Percentiles rank a stretch among this genome's conserved stretches.
These are phyloP conservation scores for Neonothopanus nambi DNA, from an alignment of 1,284 basidiomycete species.

Conservation along the genomic window DNA sequence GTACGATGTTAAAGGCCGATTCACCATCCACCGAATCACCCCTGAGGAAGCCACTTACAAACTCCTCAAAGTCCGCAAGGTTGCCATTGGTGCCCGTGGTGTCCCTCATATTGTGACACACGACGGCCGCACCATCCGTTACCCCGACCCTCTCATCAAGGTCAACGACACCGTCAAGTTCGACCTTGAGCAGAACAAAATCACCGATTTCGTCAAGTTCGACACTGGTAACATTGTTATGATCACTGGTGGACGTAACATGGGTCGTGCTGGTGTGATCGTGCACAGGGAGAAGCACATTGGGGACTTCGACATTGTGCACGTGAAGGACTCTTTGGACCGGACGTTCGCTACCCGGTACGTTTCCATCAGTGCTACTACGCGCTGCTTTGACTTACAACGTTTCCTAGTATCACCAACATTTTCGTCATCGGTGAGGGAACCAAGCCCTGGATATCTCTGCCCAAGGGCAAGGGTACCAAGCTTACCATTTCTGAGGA, in stretches of 20 bases:
- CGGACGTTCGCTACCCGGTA: slow-evolving; percentile 95
- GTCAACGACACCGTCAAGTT: slow-evolving; percentile 99
- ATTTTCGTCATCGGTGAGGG: slow-evolving; percentile 98
- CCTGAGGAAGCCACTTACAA: slow-evolving; percentile 98
- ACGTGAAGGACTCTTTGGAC: slow-evolving; percentile 95
- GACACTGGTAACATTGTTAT: slow-evolving; percentile 98
- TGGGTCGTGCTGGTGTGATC: slow-evolving; percentile 97
- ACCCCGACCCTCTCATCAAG: slow-evolving; percentile 94
- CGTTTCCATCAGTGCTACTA: slow-evolving; percentile 28
- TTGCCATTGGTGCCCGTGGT: slow-evolving; percentile 90
- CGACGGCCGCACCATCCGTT: slow-evolving; percentile 99
- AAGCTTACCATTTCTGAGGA: slow-evolving; percentile 91
- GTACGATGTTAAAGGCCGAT: slow-evolving; percentile 99
- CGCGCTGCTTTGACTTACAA: neutral
- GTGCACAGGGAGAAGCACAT: slow-evolving; percentile 96
- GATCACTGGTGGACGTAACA: slow-evolving; percentile 99
- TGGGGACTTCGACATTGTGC: slow-evolving; percentile 97
- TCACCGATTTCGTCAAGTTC: slow-evolving; percentile 93
- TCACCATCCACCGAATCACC: slow-evolving; percentile 99
- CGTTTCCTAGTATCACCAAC: slow-evolving; percentile 77
- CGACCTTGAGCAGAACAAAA: slow-evolving; percentile 94
- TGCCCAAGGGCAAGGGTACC: slow-evolving; percentile 98
- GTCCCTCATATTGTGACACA: slow-evolving; percentile 98
- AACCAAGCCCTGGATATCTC: slow-evolving; percentile 93
- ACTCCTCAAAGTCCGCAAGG: slow-evolving; percentile 94